Base-by-base conservation (phyloP, 2,329 filamentous ascomycete genomes). In the Thielaviopsis cerberus region DNA sequence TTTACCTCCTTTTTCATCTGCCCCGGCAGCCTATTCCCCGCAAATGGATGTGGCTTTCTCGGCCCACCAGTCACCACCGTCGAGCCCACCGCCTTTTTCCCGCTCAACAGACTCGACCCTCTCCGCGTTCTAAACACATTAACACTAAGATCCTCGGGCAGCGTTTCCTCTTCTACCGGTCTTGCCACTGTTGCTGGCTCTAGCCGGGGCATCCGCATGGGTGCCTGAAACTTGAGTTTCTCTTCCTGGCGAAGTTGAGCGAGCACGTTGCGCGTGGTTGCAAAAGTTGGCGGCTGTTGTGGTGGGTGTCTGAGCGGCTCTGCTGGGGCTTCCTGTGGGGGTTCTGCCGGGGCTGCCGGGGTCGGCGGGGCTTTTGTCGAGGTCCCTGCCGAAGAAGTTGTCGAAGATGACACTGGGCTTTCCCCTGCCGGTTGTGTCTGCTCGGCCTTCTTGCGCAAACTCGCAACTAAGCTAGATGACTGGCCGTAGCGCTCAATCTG, bases 401-500 rank as follows among this genome's bases (percentile, higher is more conserved):
- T 13, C 6, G 37, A 17, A 20, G 37, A 45, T n/a, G 6, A 15
- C 20, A 13, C 30, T 15, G 30, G 30, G 10, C 10, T 45, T 41
- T 24, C 10, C 27, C 26, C 34, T 20, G 15, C 20, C 25, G 7
- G 34, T 45, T 11, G 5, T 6, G 51, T 27, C 20, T 25, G 26
- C 15, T 61, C 60, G 30, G 61, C 60, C 58, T 62, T 63, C 8
- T 64, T 65, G 58, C 67, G 69, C 55, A 74, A 61, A 20, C 67
- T 66, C 6, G 68, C 64, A 10, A 69, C 66, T 34, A 76, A 68
- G 58, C 70, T 76, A 37, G 74, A 77, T 3, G 72, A 73, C 62
- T 69, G 70, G 63, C 68, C 68, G 65, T 76, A 78, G 51, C 69
- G 70, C 61, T 79, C 75, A 57, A 79, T 66, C 67, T 81, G 79